phyloP scores from a whole-genome alignment of 345 rosid genomes.

The Camelina neglecta region DNA sequence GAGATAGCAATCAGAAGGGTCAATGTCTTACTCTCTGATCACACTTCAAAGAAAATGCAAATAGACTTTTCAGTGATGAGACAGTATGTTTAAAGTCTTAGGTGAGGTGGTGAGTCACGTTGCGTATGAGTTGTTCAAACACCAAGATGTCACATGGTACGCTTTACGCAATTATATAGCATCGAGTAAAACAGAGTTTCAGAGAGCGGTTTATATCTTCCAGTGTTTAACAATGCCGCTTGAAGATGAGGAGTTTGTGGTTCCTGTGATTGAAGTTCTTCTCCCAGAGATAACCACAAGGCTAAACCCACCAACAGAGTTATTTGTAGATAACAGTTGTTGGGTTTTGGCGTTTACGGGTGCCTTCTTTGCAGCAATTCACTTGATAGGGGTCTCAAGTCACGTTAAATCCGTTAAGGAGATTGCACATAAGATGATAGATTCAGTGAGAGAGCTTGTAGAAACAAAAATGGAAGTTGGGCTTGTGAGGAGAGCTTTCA shows the following conservation, averaged over 20 bases:
- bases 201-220: conserved; percentile 13
- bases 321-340: neutral
- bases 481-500: conserved; percentile 15
- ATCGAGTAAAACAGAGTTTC: neutral
- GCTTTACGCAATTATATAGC: neutral
- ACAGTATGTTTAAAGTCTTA: neutral
- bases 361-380: neutral
- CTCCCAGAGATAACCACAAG: neutral
- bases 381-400: neutral
- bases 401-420: neutral
- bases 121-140: neutral
- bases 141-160: neutral
- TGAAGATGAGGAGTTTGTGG: neutral
- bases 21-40: neutral
- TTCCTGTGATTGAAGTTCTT: neutral
- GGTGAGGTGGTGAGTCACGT: conserved; percentile 1
- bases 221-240: conserved; percentile 7
- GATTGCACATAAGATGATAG: neutral
- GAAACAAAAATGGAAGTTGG: conserved; percentile 22
- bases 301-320: neutral
- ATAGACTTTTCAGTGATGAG: neutral
- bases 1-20: conserved; percentile 10
- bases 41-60: neutral
- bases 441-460: conserved; percentile 22
- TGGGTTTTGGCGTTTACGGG: conserved; percentile 21